Base-by-base conservation (phyloP, 1,284 basidiomycete species). In the Melampsora medusae region DNA sequence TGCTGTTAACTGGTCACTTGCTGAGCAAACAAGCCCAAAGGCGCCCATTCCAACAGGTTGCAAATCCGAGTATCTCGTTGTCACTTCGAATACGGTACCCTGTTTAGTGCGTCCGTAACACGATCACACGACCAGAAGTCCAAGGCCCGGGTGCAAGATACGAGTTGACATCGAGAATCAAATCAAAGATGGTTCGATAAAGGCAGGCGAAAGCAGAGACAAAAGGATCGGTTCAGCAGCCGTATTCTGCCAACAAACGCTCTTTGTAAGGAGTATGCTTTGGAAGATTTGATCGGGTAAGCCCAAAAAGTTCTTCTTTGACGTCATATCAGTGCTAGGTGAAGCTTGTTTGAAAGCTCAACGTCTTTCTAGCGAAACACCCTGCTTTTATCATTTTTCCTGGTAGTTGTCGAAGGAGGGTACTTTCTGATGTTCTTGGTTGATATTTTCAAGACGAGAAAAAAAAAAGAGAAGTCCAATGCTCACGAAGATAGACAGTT, bases 31-130 rank as follows among this genome's bases (percentile, higher is more conserved):
- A 77, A 97, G 91, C 78, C 94, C 94, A 82, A 97, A 97, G 61
- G 94, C 94, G 79, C 94, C 96, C 96, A 99, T 99, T 84, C 96
- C 97, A 65, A 99, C 96, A n/a, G 96, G 96, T 83, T 99, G 97
- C 31, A 99, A 90, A 86, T 99, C 96, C 83, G 97, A 92, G 92
- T 99, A 99, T 81, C 96, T 89, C 77, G 93, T 97, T 22, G 94
- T 97, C 72, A 97, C 94, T 90, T 97, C 84, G 77, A 82, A 84
- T 77, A 85, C 83, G 9, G 81, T 81, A 38, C 77, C 73, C 72
- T 74, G 59, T 50, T 38, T 62, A 14, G 53, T 33, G 5, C 25
- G 42, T 64, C 50, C 38, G 10, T 1, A 42, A 42, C 38, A 4
- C 5, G 10, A 42, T 42, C 38, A 42, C 10, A 42, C 4, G 38